These are phyloP conservation scores for Mytilinidion resinicola DNA, from an alignment of 495 filamentous ascomycete genomes.

Conservation along the genomic window DNA sequence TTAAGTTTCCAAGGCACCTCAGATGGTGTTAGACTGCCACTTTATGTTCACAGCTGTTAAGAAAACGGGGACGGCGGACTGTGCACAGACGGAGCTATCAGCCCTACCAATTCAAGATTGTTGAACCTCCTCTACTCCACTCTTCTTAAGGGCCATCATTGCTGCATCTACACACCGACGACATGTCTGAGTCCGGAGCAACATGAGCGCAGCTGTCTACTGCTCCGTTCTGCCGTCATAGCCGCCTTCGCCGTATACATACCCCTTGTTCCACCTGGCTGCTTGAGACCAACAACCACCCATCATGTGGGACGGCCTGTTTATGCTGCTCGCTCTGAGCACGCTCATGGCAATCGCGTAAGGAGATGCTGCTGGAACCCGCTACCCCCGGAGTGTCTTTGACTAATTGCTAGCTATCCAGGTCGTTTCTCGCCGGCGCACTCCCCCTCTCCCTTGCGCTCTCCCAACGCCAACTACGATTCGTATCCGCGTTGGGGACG, in stretches of 20 bases:
- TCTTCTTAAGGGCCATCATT: neutral
- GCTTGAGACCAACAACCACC: neutral
- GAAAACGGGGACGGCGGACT: too few species aligned
- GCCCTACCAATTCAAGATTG: neutral
- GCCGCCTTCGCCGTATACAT: neutral
- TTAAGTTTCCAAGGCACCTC: too few species aligned
- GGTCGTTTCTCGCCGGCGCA: constrained; percentile 91
- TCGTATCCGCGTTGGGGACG: constrained; percentile 89
- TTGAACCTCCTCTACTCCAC: neutral
- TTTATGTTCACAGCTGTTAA: too few species aligned
- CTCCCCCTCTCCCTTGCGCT: constrained; percentile 86
- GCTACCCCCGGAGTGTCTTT: too few species aligned
- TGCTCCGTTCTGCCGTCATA: neutral
- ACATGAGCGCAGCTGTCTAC: neutral
- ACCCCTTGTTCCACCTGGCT: neutral
- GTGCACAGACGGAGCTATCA: neutral
- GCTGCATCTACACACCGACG: neutral
- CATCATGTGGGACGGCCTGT: constrained; percentile 66
- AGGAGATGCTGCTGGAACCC: neutral
- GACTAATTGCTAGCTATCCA: constrained; percentile 35
- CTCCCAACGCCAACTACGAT: constrained; percentile 77
- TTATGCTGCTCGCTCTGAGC: constrained; percentile 78
- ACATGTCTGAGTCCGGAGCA: neutral
- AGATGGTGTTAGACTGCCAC: too few species aligned
- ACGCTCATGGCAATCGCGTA: constrained; percentile 94